Conservation (phyloP, 352 stramenopile genomes). For the Pythium periplocum region DNA sequence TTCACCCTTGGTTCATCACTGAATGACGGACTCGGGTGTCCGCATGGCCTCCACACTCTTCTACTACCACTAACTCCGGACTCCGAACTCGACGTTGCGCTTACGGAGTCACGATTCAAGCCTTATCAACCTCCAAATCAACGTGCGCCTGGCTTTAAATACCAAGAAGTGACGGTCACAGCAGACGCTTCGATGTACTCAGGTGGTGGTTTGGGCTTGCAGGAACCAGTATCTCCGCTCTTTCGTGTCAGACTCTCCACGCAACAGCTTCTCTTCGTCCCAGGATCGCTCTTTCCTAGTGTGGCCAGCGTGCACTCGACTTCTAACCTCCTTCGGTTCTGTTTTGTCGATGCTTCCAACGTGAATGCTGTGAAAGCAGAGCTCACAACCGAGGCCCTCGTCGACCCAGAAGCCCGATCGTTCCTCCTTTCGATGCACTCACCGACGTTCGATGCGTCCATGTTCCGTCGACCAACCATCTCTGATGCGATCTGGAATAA, state of each 20-base stretch:
- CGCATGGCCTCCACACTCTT: conserved; percentile 58
- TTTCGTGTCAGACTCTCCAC: conserved; percentile 8
- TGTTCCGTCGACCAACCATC: conserved; percentile 33
- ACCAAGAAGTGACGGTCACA: not conserved
- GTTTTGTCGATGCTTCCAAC: conserved; percentile 73
- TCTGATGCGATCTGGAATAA: conserved; percentile 36
- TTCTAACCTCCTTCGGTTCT: conserved; percentile 45
- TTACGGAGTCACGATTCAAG: not conserved
- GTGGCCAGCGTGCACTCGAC: not conserved
- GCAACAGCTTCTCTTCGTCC: conserved; percentile 44
- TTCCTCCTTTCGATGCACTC: conserved; percentile 46
- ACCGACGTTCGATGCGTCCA: conserved; percentile 49
- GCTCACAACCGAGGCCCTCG: conserved; percentile 37
- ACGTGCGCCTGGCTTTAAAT: not conserved
- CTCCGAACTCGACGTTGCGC: not conserved
- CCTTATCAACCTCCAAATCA: not conserved
- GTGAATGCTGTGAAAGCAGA: conserved; percentile 60
- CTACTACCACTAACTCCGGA: conserved; percentile 6
- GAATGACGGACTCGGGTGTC: conserved; percentile 30
- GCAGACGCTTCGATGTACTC: not conserved
- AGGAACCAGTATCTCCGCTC: not conserved
- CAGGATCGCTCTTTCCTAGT: conserved; percentile 25
- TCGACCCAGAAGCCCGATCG: conserved; percentile 21
- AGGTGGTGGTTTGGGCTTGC: not conserved
- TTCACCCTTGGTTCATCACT: not conserved